Conservation (phyloP, 2,329 filamentous ascomycete species). For the Colletotrichum sp. region DNA sequence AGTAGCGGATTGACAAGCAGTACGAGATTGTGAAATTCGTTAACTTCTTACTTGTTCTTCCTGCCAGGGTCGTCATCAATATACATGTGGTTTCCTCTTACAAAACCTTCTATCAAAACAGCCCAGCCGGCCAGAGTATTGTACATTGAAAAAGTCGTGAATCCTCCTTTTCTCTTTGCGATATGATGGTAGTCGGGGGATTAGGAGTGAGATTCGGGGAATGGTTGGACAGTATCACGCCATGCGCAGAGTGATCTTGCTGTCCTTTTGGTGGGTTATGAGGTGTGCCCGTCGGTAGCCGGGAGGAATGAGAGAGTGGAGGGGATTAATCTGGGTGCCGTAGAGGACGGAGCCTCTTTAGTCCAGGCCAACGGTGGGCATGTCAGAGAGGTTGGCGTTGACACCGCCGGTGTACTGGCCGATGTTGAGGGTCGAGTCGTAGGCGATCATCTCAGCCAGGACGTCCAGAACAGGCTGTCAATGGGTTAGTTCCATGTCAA, state of each 20-base stretch:
- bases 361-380: constrained; percentile 60
- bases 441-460: constrained; percentile 96
- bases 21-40: background rate
- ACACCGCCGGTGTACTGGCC: constrained; percentile 40
- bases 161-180: constrained; percentile 16
- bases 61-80: constrained; percentile 21
- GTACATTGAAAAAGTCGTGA: constrained; percentile 38
- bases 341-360: constrained; percentile 37
- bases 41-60: constrained; percentile 13
- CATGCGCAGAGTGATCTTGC: constrained; percentile 1
- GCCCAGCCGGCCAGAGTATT: constrained; percentile 42
- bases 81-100: constrained; percentile 31
- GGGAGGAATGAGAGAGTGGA: background rate
- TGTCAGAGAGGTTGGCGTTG: constrained; percentile 48
- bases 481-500: constrained; percentile 23
- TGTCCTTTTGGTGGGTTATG: background rate
- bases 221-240: background rate
- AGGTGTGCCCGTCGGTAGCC: background rate
- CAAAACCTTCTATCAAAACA: constrained; percentile 45
- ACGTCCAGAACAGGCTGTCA: constrained; percentile 89
- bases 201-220: background rate
- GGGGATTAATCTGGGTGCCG: background rate
- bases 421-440: constrained; percentile 77
- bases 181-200: constrained; percentile 1
- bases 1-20: background rate